These are phyloP conservation scores for Aspergillus sp. DNA, from an alignment of 2,329 filamentous ascomycete species.

Conservation along the genomic window DNA sequence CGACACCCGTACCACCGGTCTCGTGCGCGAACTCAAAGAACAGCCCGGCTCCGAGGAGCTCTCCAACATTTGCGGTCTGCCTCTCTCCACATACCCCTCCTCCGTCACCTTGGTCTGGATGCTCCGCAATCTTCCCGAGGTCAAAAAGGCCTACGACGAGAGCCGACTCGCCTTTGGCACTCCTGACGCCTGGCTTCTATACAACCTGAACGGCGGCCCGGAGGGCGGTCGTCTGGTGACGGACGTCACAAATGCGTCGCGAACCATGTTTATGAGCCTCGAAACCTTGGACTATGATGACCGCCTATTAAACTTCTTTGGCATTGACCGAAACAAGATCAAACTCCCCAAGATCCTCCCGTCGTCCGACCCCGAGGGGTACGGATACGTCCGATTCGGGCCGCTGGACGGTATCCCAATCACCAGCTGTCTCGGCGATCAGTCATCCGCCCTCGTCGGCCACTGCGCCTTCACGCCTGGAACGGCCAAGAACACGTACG, in stretches of 20 bases:
- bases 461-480: conserved; percentile 82
- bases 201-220: conserved; percentile 71
- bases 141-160: conserved; percentile 72
- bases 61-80: conserved; percentile 71
- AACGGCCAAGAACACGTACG: conserved; percentile 87
- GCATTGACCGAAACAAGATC: conserved; percentile 69
- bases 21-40: conserved; percentile 74
- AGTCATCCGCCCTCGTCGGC: conserved; percentile 81
- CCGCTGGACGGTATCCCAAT: conserved; percentile 69
- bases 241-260: conserved; percentile 81
- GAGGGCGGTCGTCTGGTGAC: conserved; percentile 72
- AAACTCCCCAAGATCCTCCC: conserved; percentile 78
- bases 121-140: conserved; percentile 66
- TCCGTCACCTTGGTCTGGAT: conserved; percentile 84
- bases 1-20: conserved; percentile 73
- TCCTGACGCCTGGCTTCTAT: conserved; percentile 85
- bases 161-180: conserved; percentile 80
- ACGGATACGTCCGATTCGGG: conserved; percentile 66
- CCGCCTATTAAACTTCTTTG: conserved; percentile 74
- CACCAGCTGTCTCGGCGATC: conserved; percentile 82
- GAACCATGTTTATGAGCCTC: conserved; percentile 95
- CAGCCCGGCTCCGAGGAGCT: conserved; percentile 68
- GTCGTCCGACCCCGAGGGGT: conserved; percentile 72
- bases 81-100: conserved; percentile 84
- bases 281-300: conserved; percentile 78